Conservation (phyloP, 495 filamentous ascomycete species). For the Trichoderma reesei region DNA sequence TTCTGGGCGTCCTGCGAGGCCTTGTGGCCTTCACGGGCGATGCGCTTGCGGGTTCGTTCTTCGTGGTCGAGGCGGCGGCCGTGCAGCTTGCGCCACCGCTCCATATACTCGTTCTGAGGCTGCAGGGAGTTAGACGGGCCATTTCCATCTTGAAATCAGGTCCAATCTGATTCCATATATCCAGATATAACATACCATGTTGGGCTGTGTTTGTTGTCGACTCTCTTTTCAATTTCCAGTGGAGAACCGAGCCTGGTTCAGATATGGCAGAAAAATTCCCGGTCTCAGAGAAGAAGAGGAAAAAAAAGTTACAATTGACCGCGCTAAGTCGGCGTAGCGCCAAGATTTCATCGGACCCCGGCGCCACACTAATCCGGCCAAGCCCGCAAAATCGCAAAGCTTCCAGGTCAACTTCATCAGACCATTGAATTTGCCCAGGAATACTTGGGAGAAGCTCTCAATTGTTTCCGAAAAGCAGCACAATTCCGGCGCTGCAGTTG, state of each 20-base stretch:
- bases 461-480: background rate
- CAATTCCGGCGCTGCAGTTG: background rate
- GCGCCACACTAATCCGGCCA: constrained; percentile 5
- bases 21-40: constrained; percentile 80
- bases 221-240: background rate
- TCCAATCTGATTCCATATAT: background rate
- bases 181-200: constrained; percentile 3
- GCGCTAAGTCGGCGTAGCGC: background rate
- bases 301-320: no score
- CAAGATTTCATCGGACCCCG: constrained; percentile 7
- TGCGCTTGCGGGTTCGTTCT: constrained; percentile 78
- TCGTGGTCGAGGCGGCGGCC: constrained; percentile 74
- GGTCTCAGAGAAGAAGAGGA: background rate
- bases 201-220: background rate
- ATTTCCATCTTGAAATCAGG: background rate
- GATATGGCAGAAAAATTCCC: background rate
- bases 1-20: constrained; percentile 82
- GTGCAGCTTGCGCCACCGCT: constrained; percentile 74
- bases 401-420: background rate
- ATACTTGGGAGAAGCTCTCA: background rate
- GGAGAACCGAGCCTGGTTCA: background rate
- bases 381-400: constrained; percentile 3
- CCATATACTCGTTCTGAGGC: constrained; percentile 96
- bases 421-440: background rate
- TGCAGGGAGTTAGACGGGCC: constrained; percentile 24